Base-by-base conservation (phyloP, 2,329 filamentous ascomycete genomes). In the Colletotrichum sp. region DNA sequence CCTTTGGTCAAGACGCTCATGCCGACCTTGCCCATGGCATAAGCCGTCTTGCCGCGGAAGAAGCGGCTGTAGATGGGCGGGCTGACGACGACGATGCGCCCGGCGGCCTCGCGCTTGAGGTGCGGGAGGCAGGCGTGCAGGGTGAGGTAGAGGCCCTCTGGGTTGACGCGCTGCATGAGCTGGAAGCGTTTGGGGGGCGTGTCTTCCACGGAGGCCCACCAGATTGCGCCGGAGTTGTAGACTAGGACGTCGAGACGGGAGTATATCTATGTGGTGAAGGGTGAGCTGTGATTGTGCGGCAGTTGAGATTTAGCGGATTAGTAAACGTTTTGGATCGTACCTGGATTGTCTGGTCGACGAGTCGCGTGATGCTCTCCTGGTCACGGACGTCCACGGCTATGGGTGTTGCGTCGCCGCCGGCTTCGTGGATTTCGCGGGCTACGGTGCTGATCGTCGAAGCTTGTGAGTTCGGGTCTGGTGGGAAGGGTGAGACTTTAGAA, bases 31-130 rank as follows among this genome's bases (percentile, higher is more conserved):
- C 92, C 92, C 85, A 92, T 89, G 4, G 95, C 95, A 85, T 98
- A 98, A 16, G 94, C 95, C 2, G 95, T 95, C 89, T 98, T 98
- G 13, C 95, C 95, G 26, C 94, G 87, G 83, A 97, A 96, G 84
- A 98, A 98, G 34, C 95, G 89, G 78, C 92, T 94, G 84, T 98
- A 98, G 73, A 98, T 96, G 3, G 95, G 95, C 28, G 95, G 95
- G 81, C 92, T 94, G 71, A 98, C 93, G 71, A 97, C 94, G 62
- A 98, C 87, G 77, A 98, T 91, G 30, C 95, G 86, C 0, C 92
- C 94, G 30, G 86, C 88, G 80, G 86, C 76, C 87, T 88, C 64
- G 59, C 71, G 52, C 82, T 84, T 87, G 76, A 96, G 92, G 76
- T 93, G 88, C 3, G 95, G 95, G 24, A 97, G 87, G 3, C 89